Evolutionary conservation across 192 early-diverging fungal genomes (phyloP).

Genomic region (Lobulomyces angularis): DNA sequence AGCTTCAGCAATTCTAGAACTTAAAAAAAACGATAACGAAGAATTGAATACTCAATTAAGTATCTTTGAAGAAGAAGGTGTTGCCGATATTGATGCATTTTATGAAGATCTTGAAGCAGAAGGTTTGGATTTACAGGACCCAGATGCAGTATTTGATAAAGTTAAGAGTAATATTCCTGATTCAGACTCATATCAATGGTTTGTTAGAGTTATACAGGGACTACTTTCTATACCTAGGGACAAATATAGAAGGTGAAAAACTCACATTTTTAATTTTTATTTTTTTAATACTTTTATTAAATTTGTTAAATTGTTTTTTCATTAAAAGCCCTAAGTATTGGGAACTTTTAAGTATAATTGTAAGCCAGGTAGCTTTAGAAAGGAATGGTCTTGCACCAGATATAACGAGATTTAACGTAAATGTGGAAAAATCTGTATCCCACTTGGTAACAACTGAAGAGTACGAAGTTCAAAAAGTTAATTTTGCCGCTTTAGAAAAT

Average conservation of each 20-base stretch:
- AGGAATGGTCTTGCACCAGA: conserved; percentile 10
- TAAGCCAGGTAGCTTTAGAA: conserved; percentile 7
- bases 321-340: conserved; percentile 13
- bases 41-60: conserved; percentile 10
- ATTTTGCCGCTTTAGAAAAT: no score
- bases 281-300: no score
- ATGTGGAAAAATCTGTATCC: conserved; percentile 4
- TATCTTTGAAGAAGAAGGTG: conserved; percentile 18
- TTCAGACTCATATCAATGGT: conserved; percentile 7
- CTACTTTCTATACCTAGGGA: conserved; percentile 8
- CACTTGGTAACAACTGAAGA: not conserved
- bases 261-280: no score
- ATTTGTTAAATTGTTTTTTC: no score
- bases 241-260: conserved; percentile 1
- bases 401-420: conserved; percentile 1
- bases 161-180: conserved; percentile 3
- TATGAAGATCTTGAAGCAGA: not conserved
- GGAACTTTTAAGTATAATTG: not conserved
- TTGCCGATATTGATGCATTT: conserved; percentile 6
- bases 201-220: conserved; percentile 8
- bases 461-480: not conserved
- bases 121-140: conserved; percentile 7
- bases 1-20: not conserved
- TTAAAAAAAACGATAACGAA: conserved; percentile 9
- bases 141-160: conserved; percentile 7